Base-by-base conservation (phyloP, 192 early-diverging fungal genomes). In the Podila epigama region DNA sequence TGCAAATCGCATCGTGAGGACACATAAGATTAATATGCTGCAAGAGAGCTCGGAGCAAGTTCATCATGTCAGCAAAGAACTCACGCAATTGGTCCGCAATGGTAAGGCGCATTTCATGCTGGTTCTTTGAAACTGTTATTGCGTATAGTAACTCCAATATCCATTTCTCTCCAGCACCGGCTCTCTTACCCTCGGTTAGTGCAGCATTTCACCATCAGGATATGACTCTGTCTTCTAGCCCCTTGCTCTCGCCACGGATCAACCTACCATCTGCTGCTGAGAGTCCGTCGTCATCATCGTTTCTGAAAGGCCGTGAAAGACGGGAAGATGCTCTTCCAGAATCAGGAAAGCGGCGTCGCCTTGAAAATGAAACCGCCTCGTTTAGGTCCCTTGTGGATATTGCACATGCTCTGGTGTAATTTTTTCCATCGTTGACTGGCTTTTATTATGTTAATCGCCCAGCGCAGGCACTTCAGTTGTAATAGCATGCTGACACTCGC, bases 21-120 rank as follows among this genome's bases (percentile, higher is more conserved):
- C 52, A 27, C 66, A 60, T 31, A 68, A 68, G 52, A 48, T 53
- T 0, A 68, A 60, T 58, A 33, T 60, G 12, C 27, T 60, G 15
- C 51, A 60, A 42, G 65, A 53, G 51, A 54, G 58, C 34, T 68
- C 66, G 54, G 39, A 59, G n/a, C 66, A 68, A 60, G 58, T 60
- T 60, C 58, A 54, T 68, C 15, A 22, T 37, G 36, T 36, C 50
- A 60, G 51, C 58, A 60, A 68, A 50, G 51, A 60, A 60, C 66
- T 60, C 42, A 60, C 40, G 20, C 13, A 22, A 8, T 32, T 60
- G 58, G 40, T 42, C 40, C 58, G 58, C 13, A 60, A 40, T 60
- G 40, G 58, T 60, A 28, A 60, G 28, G 28, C 58, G 35, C 53
- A 22, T 60, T 60, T 12, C 22, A 12, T 22, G 15, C 12, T 42